phyloP scores from a whole-genome alignment of 2,329 filamentous ascomycete genomes.

The Phaeosphaeriaceae sp. region DNA sequence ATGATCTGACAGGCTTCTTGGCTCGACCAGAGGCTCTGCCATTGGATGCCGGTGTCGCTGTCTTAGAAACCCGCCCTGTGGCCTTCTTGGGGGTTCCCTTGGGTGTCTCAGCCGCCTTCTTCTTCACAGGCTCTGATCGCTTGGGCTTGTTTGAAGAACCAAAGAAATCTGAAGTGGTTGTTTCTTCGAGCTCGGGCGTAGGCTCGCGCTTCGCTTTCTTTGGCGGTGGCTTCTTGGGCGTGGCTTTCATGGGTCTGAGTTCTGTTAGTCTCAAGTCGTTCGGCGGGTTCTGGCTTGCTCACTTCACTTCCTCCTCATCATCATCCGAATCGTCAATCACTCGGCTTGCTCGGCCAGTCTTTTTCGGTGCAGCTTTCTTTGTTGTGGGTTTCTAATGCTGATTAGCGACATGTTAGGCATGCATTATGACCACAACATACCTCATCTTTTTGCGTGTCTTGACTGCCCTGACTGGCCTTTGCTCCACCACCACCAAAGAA shows the following conservation, averaged over 20 bases:
- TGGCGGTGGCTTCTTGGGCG: conserved; percentile 63
- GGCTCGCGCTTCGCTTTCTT: conserved; percentile 64
- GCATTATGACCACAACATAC: conserved; percentile 19
- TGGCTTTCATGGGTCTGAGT: conserved; percentile 49
- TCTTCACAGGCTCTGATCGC: conserved; percentile 54
- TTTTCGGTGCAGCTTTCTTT: conserved; percentile 51
- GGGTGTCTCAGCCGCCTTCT: conserved; percentile 31
- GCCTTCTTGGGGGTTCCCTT: conserved; percentile 50
- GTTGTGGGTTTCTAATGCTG: conserved; percentile 31
- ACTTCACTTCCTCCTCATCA: conserved; percentile 60
- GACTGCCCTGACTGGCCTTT: conserved; percentile 55
- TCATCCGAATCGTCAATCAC: conserved; percentile 75
- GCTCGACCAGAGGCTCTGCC: conserved; percentile 46
- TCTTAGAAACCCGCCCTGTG: conserved; percentile 38
- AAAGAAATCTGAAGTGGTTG: conserved; percentile 70
- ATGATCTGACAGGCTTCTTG: conserved; percentile 53
- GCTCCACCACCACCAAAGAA: conserved; percentile 91
- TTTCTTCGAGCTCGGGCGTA: conserved; percentile 61
- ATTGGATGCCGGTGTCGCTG: conserved; percentile 44
- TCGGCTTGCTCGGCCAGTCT: conserved; percentile 47
- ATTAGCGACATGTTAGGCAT: conserved; percentile 11
- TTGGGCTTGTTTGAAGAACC: conserved; percentile 64
- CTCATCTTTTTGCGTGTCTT: conserved; percentile 42
- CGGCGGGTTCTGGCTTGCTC: conserved; percentile 40
- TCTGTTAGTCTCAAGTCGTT: conserved; percentile 3